Percentiles rank a stretch among this genome's conserved stretches.
phyloP scores from a whole-genome alignment of 192 early-diverging fungal genomes.

The Phycomyces nitens region DNA sequence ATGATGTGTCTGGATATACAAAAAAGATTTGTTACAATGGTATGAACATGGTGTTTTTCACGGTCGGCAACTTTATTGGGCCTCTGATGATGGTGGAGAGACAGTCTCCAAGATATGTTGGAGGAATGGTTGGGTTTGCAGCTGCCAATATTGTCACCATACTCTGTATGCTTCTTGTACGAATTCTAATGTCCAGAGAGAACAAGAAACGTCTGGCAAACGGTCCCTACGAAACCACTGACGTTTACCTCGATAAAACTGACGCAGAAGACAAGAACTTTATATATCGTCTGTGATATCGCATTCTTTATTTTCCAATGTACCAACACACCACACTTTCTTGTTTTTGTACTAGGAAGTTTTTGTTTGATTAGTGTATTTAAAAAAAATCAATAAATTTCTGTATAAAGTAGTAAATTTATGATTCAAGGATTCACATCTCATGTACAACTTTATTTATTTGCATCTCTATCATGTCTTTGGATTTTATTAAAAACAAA shows the following conservation, averaged over 20 bases:
- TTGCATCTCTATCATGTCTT: no score
- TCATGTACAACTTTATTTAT: no score
- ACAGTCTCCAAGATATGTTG: conserved; percentile 17
- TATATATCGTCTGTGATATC: conserved; percentile 11
- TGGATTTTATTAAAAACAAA: no score
- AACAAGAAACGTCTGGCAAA: conserved; percentile 5
- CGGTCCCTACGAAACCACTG: neutral
- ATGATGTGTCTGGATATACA: conserved; percentile 12
- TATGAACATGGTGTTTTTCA: conserved; percentile 9
- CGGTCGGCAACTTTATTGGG: conserved; percentile 17
- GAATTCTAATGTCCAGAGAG: neutral
- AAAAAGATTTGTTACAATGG: conserved; percentile 13
- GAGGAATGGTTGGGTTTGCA: conserved; percentile 10
- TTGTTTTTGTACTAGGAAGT: no score
- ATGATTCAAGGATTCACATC: no score
- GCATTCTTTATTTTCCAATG: neutral
- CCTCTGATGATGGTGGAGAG: conserved; percentile 19
- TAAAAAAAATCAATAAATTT: no score
- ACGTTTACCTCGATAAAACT: conserved; percentile 9
- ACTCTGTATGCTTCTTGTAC: conserved; percentile 1
- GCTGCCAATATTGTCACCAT: conserved; percentile 4
- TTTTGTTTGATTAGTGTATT: no score
- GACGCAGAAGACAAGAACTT: conserved; percentile 8
- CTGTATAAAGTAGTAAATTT: no score
- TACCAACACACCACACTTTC: no score